Evolutionary conservation across 306 rosid species (phyloP), one percentile per base, ranked within the genome.

Genomic region (Prinsepia uniflora): DNA sequence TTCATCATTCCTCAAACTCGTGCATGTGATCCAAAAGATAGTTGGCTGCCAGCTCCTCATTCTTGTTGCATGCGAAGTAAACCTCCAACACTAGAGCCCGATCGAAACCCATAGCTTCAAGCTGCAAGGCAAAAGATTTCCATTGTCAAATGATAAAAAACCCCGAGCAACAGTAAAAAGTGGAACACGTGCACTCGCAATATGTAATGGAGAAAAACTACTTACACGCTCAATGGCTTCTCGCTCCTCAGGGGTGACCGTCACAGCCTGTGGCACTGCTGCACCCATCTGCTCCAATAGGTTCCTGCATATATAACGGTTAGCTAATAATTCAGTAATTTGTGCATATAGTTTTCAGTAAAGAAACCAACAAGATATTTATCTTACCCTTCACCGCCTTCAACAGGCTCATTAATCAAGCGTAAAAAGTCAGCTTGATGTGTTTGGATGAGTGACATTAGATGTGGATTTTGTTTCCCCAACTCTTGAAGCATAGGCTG

Each of bases 21-120:
- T 90, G 82, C 79, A 81, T 79, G 79, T 90, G 96, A 76, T 90
- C 96, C 77, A 88, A 78, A 10, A 90, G 91, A 72, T 90, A 90
- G 82, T 90, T 90, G 58, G 96, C 94, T 4, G 96, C 96, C 75
- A 87, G 78, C 65, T 90, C 90, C 84, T 90, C 96, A 8, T 90
- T 86, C 83, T 86, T 90, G 70, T 90, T 88, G 86, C 94, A 87
- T 4, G 96, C 91, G 70, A 90, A 87, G 88, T 80, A 90, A 42
- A 86, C 96, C 79, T 87, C 91, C 86, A 90, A 52, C 18, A 90
- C 96, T 30, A 83, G 74, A n/a, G 81, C 90, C 58, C 88, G 85
- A 55, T 84, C 90, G 14, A 90, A 90, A 49, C 96, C 96, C 96
- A 90, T 90, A 46, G 84, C 96, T 81, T 82, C 83, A 73, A 90